Evolutionary conservation across 805 yeast genomes (phyloP).

Genomic region (Ogataea siamensis): DNA sequence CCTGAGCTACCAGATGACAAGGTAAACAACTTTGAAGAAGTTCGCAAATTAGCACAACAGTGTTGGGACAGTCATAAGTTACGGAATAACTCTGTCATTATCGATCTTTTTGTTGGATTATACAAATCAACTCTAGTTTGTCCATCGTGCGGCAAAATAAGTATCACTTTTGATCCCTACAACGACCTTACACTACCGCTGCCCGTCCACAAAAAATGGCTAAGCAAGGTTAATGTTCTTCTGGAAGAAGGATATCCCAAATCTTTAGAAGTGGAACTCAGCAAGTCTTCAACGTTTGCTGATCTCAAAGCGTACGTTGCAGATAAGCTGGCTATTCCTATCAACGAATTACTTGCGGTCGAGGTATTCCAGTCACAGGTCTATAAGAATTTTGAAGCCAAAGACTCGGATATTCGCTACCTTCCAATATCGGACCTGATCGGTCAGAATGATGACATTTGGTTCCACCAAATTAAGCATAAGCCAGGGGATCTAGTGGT

Average conservation of each 20-base stretch:
- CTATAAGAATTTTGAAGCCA: constrained; percentile 62
- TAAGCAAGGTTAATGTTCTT: constrained; percentile 57
- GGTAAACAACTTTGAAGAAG: constrained; percentile 49
- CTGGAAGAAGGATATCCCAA: constrained; percentile 53
- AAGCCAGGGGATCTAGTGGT: constrained; percentile 51
- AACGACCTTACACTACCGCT: constrained; percentile 87
- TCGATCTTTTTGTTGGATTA: constrained; percentile 85
- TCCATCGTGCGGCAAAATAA: constrained; percentile 75
- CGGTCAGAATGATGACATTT: constrained; percentile 56
- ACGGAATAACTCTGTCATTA: constrained; percentile 81
- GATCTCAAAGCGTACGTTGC: constrained; percentile 65
- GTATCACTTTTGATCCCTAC: constrained; percentile 92
- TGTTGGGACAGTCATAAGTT: constrained; percentile 80
- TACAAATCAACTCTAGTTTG: constrained; percentile 89
- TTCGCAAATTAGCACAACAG: constrained; percentile 61
- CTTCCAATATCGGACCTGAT: constrained; percentile 69
- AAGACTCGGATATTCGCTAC: constrained; percentile 53
- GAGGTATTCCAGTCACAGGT: constrained; percentile 69
- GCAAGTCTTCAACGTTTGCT: constrained; percentile 58
- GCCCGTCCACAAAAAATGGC: constrained; percentile 76
- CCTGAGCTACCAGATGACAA: constrained; percentile 74
- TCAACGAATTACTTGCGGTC: constrained; percentile 44
- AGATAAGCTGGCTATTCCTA: constrained; percentile 39
- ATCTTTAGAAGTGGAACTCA: constrained; percentile 67
- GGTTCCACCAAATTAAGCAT: constrained; percentile 51